Evolutionary conservation across 768 basidiomycete genomes (phyloP), one percentile per base, ranked within the genome.

Genomic region (Wakefieldia striispora): DNA sequence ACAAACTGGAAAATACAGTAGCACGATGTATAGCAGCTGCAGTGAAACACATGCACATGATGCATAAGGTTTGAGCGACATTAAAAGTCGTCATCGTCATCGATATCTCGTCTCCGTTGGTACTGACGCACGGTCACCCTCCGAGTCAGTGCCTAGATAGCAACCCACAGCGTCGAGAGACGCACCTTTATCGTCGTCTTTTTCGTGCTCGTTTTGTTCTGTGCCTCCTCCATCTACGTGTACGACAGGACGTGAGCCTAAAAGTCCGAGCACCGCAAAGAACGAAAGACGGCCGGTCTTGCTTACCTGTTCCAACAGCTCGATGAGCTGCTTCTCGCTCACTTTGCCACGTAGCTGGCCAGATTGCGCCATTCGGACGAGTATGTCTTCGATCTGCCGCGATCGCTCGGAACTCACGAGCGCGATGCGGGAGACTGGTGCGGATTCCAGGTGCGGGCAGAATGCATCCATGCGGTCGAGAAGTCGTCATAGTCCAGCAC

Each of bases 361-460:
- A 1, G 80, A 75, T 69, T 91, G 89, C 8, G 84, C 90, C 88
- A 93, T 91, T 35, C 88, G 78, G 35, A 88, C 56, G 27, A 95
- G 73, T 49, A 93, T 82, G 3, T 70, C 72, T 68, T 94, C 89
- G 57, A 95, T 88, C 65, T 91, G 83, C 54, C 78, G 77, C 16
- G 91, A 86, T 63, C 90, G 75, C 35, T 88, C 83, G 0, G 90
- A 85, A 56, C 88, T 88, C 58, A 95, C 93, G 24, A 95, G 81
- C 4, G 85, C 80, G 55, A 95, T 95, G 42, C 94, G 83, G 10
- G 89, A 84, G 48, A 95, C 92, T 95, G 61, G 21, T 3, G 11
- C 2, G 10, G 11, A 12, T 29, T 11, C 29, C 29, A 4, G 10
- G 12, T 29, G 3, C 26, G 26, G 8, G 26, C 29, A 27, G 10